Evolutionary conservation across 2,329 filamentous ascomycete species (phyloP), one percentile per base, ranked within the genome.

Genomic region (Ceratocystis eucalypticola): DNA sequence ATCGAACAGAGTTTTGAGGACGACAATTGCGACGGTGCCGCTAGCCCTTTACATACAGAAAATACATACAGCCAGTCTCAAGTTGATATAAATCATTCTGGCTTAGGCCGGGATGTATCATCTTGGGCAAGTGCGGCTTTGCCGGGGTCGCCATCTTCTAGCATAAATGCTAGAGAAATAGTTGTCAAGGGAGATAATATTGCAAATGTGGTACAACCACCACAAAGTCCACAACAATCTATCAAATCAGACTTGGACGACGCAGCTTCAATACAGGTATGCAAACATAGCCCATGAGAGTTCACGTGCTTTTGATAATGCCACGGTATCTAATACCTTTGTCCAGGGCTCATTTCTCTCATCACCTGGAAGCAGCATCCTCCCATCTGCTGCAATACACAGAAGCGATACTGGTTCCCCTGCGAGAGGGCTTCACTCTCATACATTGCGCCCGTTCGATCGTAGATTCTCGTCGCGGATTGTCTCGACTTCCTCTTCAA

Each of bases 371-470:
- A 91, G 90, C 75, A 91, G 88, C 72, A 78, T 88, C 46, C 81
- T 91, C 33, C 85, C 86, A 3, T 86, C 87, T 45, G 80, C 87
- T 68, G 85, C 84, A 70, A 87, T 87, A 17, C 82, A 88, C 67
- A 81, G 84, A 22, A 81, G 84, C 68, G 76, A 88, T 48, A 77
- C 77, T 70, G 53, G 15, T 22, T 91, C 88, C 71, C 87, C 90
- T 15, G 89, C 88, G 17, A 89, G 41, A 22, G 33, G 55, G 10
- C 65, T 59, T 37, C 44, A 64, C 5, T 66, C 67, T 3, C 67
- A 89, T 22, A 91, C 90, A 17, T 88, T 96, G 71, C 86, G 93
- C 72, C 93, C 94, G 3, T 99, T 99, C 75, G 94, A 99, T 74
- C 86, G 91, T 69, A 86, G 94, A 66, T 99, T 99, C 76, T 91